These are phyloP conservation scores for Neophaeococcomyces mojaviensis DNA, from an alignment of 2,329 filamentous ascomycete species.

Conservation along the genomic window DNA sequence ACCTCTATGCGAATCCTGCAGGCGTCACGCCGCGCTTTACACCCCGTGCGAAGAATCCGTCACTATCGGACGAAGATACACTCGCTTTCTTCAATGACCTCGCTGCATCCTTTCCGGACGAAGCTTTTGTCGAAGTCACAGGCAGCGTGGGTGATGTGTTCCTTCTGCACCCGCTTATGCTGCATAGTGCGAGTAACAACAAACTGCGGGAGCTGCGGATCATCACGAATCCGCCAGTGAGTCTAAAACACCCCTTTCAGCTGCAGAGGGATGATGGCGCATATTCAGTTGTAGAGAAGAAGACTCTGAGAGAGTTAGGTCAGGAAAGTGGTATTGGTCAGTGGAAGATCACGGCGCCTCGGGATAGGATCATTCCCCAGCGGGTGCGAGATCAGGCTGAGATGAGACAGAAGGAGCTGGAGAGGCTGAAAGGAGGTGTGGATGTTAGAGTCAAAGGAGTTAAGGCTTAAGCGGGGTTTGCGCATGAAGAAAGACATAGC, in stretches of 20 bases:
- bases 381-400: constrained; percentile 37
- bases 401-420: constrained; percentile 40
- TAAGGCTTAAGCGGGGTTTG: too few species aligned
- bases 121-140: constrained; percentile 45
- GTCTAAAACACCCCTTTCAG: constrained; percentile 44
- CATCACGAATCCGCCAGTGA: constrained; percentile 50
- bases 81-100: constrained; percentile 34
- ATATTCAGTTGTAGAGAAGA: constrained; percentile 47
- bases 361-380: constrained; percentile 41
- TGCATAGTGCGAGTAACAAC: constrained; percentile 47
- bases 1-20: constrained; percentile 55
- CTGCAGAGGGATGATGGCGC: constrained; percentile 40
- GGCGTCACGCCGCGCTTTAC: constrained; percentile 61
- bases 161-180: constrained; percentile 49
- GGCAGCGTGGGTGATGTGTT: constrained; percentile 48
- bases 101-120: constrained; percentile 32
- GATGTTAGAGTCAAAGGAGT: too few species aligned
- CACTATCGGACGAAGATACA: neutral
- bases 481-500: too few species aligned
- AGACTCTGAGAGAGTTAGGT: constrained; percentile 44
- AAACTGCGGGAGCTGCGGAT: constrained; percentile 41
- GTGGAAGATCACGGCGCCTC: constrained; percentile 42
- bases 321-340: constrained; percentile 38
- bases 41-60: constrained; percentile 26
- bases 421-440: constrained; percentile 39